Evolutionary conservation across 352 stramenopile species (phyloP), one percentile per base, ranked within the genome.

Genomic region (Phytophthora ohioensis): DNA sequence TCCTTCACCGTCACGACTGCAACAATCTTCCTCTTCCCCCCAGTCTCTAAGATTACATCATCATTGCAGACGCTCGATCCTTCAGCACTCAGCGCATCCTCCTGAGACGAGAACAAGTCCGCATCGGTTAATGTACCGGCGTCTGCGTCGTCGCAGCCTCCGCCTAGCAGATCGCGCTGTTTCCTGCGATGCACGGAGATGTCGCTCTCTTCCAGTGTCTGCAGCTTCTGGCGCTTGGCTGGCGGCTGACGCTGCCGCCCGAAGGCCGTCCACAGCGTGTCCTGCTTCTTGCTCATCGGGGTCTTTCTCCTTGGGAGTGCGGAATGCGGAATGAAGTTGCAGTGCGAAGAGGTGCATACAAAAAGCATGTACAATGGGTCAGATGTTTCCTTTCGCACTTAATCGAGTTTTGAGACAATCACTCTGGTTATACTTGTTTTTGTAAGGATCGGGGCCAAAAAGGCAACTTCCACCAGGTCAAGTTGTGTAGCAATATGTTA

Each of bases 71-170:
- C 36, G 39, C 32, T 47, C 36, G 34, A 48, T 38, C 15, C 38
- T 15, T 69, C 47, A 77, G 57, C 57, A 30, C 49, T 46, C 8
- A 46, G 30, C 39, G 47, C 59, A 46, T 89, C 82, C 64, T 90
- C 76, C 39, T 88, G 81, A 9, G 83, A 90, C n/a, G 79, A 90
- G 10, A 84, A 57, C 53, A 88, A 67, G 38, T 90, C 82, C 32
- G 57, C 68, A 71, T 92, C 81, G 27, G 84, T 90, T 62, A 84
- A 72, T 63, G 57, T 87, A 81, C 82, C 80, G 41, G 51, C 38
- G 35, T 83, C 64, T 12, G 17, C 59, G 49, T 73, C 71, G 42
- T 71, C 73, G 12, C 30, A 53, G 2, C 57, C 46, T 5, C 17
- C 35, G n/a, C 5, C 7, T 0, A 43, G 46, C 1, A 8, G 27